Percentiles rank a stretch among this genome's conserved stretches.
Conservation (phyloP, 2,329 filamentous ascomycete genomes). For the Xylaria sp. region DNA sequence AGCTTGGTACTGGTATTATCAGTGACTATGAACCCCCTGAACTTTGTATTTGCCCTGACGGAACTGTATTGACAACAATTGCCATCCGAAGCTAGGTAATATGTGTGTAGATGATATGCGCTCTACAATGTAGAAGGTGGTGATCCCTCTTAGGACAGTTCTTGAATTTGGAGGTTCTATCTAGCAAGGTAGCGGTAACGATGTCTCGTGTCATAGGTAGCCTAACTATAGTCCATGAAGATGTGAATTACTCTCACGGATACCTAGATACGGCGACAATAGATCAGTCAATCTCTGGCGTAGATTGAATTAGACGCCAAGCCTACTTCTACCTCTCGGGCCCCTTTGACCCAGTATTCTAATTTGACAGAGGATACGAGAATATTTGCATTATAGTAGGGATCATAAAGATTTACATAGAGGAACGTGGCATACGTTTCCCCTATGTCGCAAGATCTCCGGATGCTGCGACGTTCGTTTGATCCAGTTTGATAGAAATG, state of each 20-base stretch:
- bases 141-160: neutral
- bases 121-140: neutral
- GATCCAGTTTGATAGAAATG: neutral
- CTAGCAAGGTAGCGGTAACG: neutral
- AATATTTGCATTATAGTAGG: neutral
- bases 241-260: neutral
- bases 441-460: neutral
- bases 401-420: neutral
- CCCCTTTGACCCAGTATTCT: too few relatives aligned
- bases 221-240: neutral
- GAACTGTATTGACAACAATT: neutral
- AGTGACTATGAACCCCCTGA: neutral
- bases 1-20: too few relatives aligned
- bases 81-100: too few relatives aligned
- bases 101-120: neutral
- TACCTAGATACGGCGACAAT: constrained; percentile 1
- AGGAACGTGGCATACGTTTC: neutral
- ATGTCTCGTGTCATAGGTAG: neutral
- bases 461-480: neutral
- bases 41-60: neutral
- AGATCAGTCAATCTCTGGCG: constrained; percentile 9
- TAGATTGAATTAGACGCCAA: constrained; percentile 9
- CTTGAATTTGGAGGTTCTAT: neutral
- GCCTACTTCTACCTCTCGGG: neutral
- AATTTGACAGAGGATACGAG: neutral